These are phyloP conservation scores for Ustilago xerochloae DNA, from an alignment of 1,284 basidiomycete genomes.

Conservation along the genomic window DNA sequence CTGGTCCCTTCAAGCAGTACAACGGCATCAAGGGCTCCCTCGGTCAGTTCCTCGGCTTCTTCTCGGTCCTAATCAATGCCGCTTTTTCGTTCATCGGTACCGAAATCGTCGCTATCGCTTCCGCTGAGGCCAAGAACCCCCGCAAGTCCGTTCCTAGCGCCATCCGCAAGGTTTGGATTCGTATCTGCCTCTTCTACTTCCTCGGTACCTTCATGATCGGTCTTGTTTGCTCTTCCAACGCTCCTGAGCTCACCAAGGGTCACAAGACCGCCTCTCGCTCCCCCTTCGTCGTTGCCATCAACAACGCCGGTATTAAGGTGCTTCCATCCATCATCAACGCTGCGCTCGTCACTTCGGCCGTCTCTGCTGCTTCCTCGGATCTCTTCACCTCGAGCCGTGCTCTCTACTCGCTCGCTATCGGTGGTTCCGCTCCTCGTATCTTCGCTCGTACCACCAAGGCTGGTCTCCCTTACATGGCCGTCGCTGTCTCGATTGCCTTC, in stretches of 20 bases:
- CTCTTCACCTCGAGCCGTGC: conserved; percentile 83
- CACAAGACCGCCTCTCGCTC: conserved; percentile 41
- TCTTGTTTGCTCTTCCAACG: conserved; percentile 58
- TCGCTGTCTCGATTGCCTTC: conserved; percentile 78
- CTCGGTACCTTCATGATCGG: conserved; percentile 70
- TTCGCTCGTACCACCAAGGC: conserved; percentile 77
- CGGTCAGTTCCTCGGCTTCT: conserved; percentile 68
- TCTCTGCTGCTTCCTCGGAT: conserved; percentile 85
- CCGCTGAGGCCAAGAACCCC: conserved; percentile 74
- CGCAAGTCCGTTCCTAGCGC: conserved; percentile 62
- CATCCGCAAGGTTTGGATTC: conserved; percentile 58
- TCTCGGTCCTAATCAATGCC: conserved; percentile 71
- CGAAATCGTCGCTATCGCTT: conserved; percentile 86
- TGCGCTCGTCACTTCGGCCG: conserved; percentile 78
- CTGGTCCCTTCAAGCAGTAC: conserved; percentile 68
- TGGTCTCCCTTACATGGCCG: conserved; percentile 81
- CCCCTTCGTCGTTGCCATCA: conserved; percentile 68
- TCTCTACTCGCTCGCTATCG: conserved; percentile 78
- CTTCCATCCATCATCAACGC: conserved; percentile 76
- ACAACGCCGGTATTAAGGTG: conserved; percentile 69
- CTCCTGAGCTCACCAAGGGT: conserved; percentile 50
- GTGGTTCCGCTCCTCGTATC: conserved; percentile 80
- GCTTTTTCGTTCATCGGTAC: conserved; percentile 85
- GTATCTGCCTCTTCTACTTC: conserved; percentile 64
- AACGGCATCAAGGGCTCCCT: conserved; percentile 71